Evolutionary conservation across 176 grass and related monocot genomes (phyloP), one percentile per base, ranked within the genome.

Genomic region (Zizania latifolia): DNA sequence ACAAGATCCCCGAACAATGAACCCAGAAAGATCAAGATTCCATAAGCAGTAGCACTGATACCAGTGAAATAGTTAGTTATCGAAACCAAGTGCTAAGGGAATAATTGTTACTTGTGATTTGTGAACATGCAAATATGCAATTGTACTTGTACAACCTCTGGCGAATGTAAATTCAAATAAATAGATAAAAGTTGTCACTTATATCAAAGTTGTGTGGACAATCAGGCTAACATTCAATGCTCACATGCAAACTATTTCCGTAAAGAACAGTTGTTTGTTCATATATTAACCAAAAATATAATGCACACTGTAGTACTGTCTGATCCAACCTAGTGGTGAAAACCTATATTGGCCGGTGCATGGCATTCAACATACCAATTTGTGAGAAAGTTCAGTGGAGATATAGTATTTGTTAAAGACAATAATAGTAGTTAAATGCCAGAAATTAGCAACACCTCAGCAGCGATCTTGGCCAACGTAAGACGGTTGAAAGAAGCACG

Each of bases 1-100:
- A 99, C 69, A 68, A 99, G 91, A 70, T 99, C 89, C 27, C 96
- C 89, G 34, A 99, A 99, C 70, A 99, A 77, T 6, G 96, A 99
- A 28, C 96, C 89, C 68, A 89, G 31, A 64, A 99, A 99, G 62
- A 92, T 92, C 58, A 99, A 75, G 61, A 94, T 79, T 72, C 96
- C 89, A 84, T 88, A 99, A 66, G 85, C 77, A 63, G 88, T 41
- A 71, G 96, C 92, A 85, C 92, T 99, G 89, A 63, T 43, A 71
- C 50, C 64, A 84, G 77, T 31, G 13, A 64, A 76, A 85, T 57
- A 83, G 24, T 82, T 85, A 89, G 78, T 11, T 14, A 62, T n/a
- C n/a, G n/a, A n/a, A 85, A 51, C 11, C 34, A 60, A 74, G 36
- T 77, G 31, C 3, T 58, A 35, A 8, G 27, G 16, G 82, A 29